Base-by-base conservation (phyloP, 129 eudicot genomes). In the Artemisia argyi region DNA sequence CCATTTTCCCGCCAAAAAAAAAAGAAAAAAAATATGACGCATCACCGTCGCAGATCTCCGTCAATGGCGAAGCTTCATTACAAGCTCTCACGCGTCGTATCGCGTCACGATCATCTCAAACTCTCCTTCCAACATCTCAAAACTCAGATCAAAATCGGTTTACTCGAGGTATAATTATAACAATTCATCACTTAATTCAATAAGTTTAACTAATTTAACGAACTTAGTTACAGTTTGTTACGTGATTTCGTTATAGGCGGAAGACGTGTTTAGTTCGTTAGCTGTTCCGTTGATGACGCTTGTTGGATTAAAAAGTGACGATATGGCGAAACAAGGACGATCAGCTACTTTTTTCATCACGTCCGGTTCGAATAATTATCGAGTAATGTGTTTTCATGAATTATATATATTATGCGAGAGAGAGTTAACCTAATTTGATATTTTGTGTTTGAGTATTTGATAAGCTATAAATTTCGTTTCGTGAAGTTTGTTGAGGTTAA, bases 291-390 rank as follows among this genome's bases (percentile, higher is more conserved):
- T 90, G 76, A 83, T 75, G 84, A 85, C 77, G 85, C 89, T 87
- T 4, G 94, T 90, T 8, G 96, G 93, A 48, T 72, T 87, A 76
- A 90, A 90, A 83, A 78, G 74, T 46, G 76, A 5, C 76, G 84
- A 90, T 69, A 84, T 87, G 94, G 84, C 84, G 12, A 83, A 84
- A 55, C 85, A 90, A 76, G 88, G 93, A 74, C 74, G 91, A 70
- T 73, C 81, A 49, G 83, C 78, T 82, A 73, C 82, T 11, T 46
- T 90, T 32, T 59, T 80, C 49, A 61, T 44, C 76, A 65, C 75
- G 52, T 44, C 57, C 24, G 62, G 69, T 65, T 51, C 49, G 30
- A 68, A 48, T 42, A 72, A 35, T 26, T 20, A 59, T 73, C 78
- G 73, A 44, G 88, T 83, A 71, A 65, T 47, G 55, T 67, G 16